Base-by-base conservation (phyloP, 78 protist species). In the Isochrysis galbana region DNA sequence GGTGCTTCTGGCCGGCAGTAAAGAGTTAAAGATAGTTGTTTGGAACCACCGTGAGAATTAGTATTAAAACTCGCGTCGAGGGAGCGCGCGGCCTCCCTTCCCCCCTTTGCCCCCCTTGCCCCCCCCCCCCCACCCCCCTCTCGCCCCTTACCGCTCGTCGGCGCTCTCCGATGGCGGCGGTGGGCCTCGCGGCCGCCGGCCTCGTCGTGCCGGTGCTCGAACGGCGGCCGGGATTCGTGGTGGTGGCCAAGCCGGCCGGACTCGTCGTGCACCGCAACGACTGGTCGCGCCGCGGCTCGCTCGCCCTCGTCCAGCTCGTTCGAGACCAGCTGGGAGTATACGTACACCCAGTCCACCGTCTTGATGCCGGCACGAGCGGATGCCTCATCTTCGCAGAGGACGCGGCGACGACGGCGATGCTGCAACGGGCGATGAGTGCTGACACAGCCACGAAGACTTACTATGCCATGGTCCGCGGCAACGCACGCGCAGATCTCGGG, bases 171-270 rank as follows among this genome's bases (percentile, higher is more conserved):
- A n/a, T n/a, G n/a, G n/a, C n/a, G n/a, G n/a, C n/a, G n/a, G n/a
- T n/a, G n/a, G n/a, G n/a, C n/a, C n/a, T n/a, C n/a, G n/a, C n/a
- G n/a, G 61, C 61, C 29, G 61, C 61, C 29, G 7, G 29, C 29
- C 61, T 14, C 29, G 7, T 14, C 61, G 14, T 51, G 29, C 61
- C 61, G 14, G 14, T 51, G 29, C 61, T 51, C 29, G 61, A 7
- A 14, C 61, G 61, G 29, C 61, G 61, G 29, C 61, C 61, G 29
- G 61, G 87, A 46, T 80, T 80, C 51, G 4, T 2, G n/a, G 51
- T 80, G 46, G 87, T 80, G 36, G 51, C 22, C 54, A 80, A 80
- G 87, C 87, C 87, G 22, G 87, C 87, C 1, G 87, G 87, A 7
- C 2, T 10, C 22, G 39, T 70, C 29, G 87, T 80, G 54, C 87